Evolutionary conservation across 495 filamentous ascomycete species (phyloP), one percentile per base, ranked within the genome.

Genomic region (Aspergillus affinis): DNA sequence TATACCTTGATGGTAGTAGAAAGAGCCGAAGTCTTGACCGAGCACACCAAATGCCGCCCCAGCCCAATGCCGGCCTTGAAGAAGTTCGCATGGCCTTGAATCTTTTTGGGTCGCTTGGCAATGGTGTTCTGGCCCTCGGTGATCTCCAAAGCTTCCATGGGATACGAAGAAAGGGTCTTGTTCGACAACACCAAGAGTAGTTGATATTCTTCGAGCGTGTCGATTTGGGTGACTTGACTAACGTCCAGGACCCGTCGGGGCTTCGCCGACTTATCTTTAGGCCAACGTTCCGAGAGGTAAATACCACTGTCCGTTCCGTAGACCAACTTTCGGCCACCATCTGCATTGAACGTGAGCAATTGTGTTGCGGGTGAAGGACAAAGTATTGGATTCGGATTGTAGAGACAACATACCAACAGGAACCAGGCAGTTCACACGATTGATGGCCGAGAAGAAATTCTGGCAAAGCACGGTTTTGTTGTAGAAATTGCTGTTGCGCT

Each of bases 51-150:
- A 70, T 98, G 95, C 51, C 93, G 86, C 52, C 95, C 93, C 21
- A 96, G 83, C 69, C 94, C 97, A 64, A 97, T 93, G 23, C 95
- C 95, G 49, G 91, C 88, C 73, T 93, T 96, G 87, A 99, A 98
- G 77, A 97, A 98, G 75, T 93, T 97, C 72, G 92, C 93, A 75
- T 96, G 91, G 61, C 89, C 90, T 69, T 93, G 92, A 66, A 99
- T 97, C 79, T 97, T 97, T 81, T 93, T 95, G n/a, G 92, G 90
- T 19, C 92, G 81, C 69, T 96, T 97, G 17, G 88, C 80, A 51
- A 92, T 76, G 32, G 87, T 77, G 48, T 87, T 87, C 49, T 83
- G 84, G 44, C 77, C 77, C 67, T 98, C 94, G 54, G 87, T 86
- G 4, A 89, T 82, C 67, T 97, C 92, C 29, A 91, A 78, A n/a